These are phyloP conservation scores for Hypoxylon sp. DNA, from an alignment of 2,329 filamentous ascomycete species.

Conservation along the genomic window DNA sequence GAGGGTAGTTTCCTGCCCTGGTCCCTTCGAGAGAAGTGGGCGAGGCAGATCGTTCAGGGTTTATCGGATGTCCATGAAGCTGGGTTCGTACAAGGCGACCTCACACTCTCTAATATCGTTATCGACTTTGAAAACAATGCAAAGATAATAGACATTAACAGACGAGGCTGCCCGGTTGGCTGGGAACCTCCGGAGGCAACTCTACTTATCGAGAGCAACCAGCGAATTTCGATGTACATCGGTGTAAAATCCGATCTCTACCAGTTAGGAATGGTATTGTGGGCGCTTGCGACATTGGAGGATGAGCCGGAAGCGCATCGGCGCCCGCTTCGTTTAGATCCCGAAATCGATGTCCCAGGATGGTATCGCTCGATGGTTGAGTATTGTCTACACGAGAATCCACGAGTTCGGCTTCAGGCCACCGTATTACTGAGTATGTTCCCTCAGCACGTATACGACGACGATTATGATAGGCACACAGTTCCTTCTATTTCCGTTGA, in stretches of 20 bases:
- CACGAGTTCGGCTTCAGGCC: slow-evolving; percentile 80
- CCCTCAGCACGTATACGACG: slow-evolving; percentile 60
- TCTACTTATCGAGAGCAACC: slow-evolving; percentile 86
- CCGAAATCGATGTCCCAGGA: slow-evolving; percentile 76
- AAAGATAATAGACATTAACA: slow-evolving; percentile 98
- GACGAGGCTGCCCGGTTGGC: slow-evolving; percentile 94
- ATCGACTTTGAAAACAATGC: slow-evolving; percentile 87
- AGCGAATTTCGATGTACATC: slow-evolving; percentile 96
- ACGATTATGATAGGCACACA: slow-evolving; percentile 47
- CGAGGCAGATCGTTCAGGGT: slow-evolving; percentile 89
- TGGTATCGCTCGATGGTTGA: slow-evolving; percentile 85
- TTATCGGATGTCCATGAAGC: slow-evolving; percentile 94
- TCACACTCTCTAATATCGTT: slow-evolving; percentile 97
- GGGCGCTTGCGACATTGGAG: slow-evolving; percentile 87
- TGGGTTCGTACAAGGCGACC: slow-evolving; percentile 97
- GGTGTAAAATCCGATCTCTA: slow-evolving; percentile 97
- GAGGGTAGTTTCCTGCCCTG: slow-evolving; percentile 73
- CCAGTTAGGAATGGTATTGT: slow-evolving; percentile 97
- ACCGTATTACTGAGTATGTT: slow-evolving; percentile 79
- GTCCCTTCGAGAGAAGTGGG: slow-evolving; percentile 86
- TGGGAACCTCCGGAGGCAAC: slow-evolving; percentile 97
- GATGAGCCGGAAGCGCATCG: slow-evolving; percentile 89
- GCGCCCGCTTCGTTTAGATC: slow-evolving; percentile 74
- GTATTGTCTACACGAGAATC: slow-evolving; percentile 81
- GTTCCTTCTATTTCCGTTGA: slow-evolving; percentile 59